Base-by-base conservation (phyloP, 345 rosid species). In the Moringa oleifera region DNA sequence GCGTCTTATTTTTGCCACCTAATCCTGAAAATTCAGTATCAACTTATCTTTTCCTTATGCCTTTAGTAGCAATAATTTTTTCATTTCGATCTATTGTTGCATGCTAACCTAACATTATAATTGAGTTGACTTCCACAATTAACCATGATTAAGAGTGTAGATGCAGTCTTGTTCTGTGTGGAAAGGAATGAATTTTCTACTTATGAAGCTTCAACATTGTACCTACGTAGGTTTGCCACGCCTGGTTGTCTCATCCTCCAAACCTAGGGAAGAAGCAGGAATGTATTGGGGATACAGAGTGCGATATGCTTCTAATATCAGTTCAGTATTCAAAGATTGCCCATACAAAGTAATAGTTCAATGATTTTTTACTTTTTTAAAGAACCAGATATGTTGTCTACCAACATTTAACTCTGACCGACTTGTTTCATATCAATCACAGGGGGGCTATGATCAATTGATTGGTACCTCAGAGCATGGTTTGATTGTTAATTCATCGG, bases 391-490 rank as follows among this genome's bases (percentile, higher is more conserved):
- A 60, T 47, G 19, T 53, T 31, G 41, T 24, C 28, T 53, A 56
- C 36, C n/a, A 16, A 33, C 8, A 22, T 23, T 57, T 68, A 20
- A 18, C n/a, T 36, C 51, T 57, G 59, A 53, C 59, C 60, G 57
- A 56, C 46, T 73, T 68, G 49, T 58, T 5, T 60, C 3, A 37
- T 73, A 53, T 75, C 22, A 20, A 71, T 63, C 58, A 41, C 78
- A 88, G 99, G 96, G 84, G 83, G 97, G 99, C 25, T 94, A 90
- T 68, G 96, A 90, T 78, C 75, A 85, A 75, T 67, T 79, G 68
- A 84, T 94, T 25, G 96, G 99, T 65, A 91, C 97, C 33, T 94
- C 99, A n/a, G 97, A 94, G 86, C 97, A 94, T 62, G 99, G 99
- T 51, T 63, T 66, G n/a, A 65, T 74, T 50, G 63, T 87, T 59